Base-by-base conservation (phyloP, 768 basidiomycete genomes). In the Xerocomus spinulosus region DNA sequence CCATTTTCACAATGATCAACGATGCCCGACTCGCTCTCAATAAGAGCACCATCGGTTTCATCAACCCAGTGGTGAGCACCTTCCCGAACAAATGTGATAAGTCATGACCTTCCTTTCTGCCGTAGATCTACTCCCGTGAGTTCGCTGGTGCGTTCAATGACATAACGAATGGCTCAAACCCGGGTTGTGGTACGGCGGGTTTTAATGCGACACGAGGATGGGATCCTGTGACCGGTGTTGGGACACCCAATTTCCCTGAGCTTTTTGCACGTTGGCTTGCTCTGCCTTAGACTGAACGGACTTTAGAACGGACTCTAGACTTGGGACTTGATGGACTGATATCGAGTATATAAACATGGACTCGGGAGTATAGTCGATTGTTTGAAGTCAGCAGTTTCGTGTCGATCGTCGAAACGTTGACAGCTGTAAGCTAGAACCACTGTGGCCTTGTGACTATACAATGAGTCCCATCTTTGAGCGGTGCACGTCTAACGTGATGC, bases 211-310 rank as follows among this genome's bases (percentile, higher is more conserved):
- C 56, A 1, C 14, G 25, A 4, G 62, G 63, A 1, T 66, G 60
- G 59, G 62, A 65, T 37, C 68, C 68, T n/a, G 67, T 70, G 41
- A 68, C 67, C 1, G 69, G 69, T n/a, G 50, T 65, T 1, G 67
- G 69, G 13, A 68, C 67, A 7, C 67, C 63, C 23, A 74, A 82
- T 55, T 85, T 81, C 60, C 56, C 69, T 39, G 73, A 72, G 48
- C 62, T 85, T 46, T 59, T 75, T 30, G 63, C 66, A 4, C 25
- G 15, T 10, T 40, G 26, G 39, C 39, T 40, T 10, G 26, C n/a
- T 8, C 14, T 39, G 37, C 37, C 37, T n/a, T 39, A 15, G 38
- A 20, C 18, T 4, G 34, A 33, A n/a, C n/a, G n/a, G n/a, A n/a
- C n/a, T n/a, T n/a, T n/a, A n/a, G n/a, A n/a, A n/a, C n/a, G n/a